phyloP scores from a whole-genome alignment of 495 filamentous ascomycete genomes.

The Podospora conica region DNA sequence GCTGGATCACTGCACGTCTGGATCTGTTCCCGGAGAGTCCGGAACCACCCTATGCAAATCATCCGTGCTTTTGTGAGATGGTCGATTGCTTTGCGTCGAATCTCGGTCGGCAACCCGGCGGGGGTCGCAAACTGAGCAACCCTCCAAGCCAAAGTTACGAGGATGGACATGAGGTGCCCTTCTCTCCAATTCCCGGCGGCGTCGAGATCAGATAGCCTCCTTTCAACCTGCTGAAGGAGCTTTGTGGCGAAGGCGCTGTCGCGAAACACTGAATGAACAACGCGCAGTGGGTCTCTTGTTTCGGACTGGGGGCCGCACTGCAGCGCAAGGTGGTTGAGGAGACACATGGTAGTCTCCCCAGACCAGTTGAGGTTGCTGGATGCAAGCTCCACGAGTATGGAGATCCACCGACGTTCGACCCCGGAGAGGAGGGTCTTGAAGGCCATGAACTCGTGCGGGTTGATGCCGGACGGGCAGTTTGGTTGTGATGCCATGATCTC shows the following conservation, averaged over 20 bases:
- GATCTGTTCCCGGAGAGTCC: constrained; percentile 39
- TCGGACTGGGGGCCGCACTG: constrained; percentile 41
- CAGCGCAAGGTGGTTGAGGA: constrained; percentile 40
- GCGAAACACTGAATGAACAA: constrained; percentile 39
- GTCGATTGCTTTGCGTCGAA: not conserved
- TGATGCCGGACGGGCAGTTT: constrained; percentile 41
- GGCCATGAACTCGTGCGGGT: constrained; percentile 45
- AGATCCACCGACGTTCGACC: constrained; percentile 40
- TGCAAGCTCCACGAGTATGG: constrained; percentile 45
- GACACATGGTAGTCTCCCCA: constrained; percentile 35
- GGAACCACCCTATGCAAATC: constrained; percentile 38
- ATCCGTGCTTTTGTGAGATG: constrained; percentile 15
- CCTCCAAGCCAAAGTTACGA: constrained; percentile 39
- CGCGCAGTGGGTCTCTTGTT: constrained; percentile 28
- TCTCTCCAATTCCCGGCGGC: constrained; percentile 47
- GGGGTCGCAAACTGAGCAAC: constrained; percentile 11
- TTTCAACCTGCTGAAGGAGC: constrained; percentile 37
- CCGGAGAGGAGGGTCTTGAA: constrained; percentile 46
- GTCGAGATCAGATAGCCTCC: constrained; percentile 34
- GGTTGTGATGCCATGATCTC: constrained; percentile 49
- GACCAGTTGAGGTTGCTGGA: constrained; percentile 51
- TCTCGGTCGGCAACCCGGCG: not conserved
- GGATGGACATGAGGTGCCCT: constrained; percentile 39
- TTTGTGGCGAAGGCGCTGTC: constrained; percentile 40
- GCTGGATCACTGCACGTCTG: constrained; percentile 35